Evolutionary conservation across 2,329 filamentous ascomycete genomes (phyloP), one percentile per base, ranked within the genome.

Genomic region (Botrytis pseudocinerea): DNA sequence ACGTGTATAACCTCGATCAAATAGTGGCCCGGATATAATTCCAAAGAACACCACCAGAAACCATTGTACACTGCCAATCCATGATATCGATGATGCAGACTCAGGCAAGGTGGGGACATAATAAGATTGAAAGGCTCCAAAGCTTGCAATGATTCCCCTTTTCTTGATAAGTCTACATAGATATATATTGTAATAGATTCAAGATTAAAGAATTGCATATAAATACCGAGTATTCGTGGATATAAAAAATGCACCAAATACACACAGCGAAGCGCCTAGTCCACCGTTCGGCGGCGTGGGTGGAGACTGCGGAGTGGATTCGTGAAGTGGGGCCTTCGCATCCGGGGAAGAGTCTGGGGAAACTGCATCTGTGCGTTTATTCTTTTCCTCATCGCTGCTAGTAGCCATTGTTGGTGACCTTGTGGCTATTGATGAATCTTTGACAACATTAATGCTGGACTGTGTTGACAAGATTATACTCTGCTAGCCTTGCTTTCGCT

Each of bases 1-100:
- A 83, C 83, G 78, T 83, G 83, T 32, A 46, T 73, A 66, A 18
- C 72, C 72, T 65, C 83, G 86, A 77, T 92, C 91, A 75, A 86
- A 91, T 0, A 90, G 61, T 60, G 86, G 87, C 1, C 91, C 91
- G 16, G 90, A 84, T 25, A 91, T 76, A 0, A 88, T 88, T 0
- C 89, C 89, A 77, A 85, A 74, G 22, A 78, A 75, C 51, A 80
- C 75, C 82, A 90, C 83, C 76, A 87, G 83, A 74, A 85, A 86
- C 32, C 84, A 81, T 73, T 89, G 84, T 2, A 89, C 78, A 0
- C 87, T 87, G 0, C 86, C 84, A 59, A 90, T 89, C 88, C 88
- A 90, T n/a, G 87, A 82, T 32, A 90, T 83, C 0, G 84, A 85
- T 65, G 85, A 87, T 4, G 85, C 75, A 0, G 86, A 85, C 74